Base-by-base conservation (phyloP, 139 green algal species). In the Auxenochlorella protothecoides region DNA sequence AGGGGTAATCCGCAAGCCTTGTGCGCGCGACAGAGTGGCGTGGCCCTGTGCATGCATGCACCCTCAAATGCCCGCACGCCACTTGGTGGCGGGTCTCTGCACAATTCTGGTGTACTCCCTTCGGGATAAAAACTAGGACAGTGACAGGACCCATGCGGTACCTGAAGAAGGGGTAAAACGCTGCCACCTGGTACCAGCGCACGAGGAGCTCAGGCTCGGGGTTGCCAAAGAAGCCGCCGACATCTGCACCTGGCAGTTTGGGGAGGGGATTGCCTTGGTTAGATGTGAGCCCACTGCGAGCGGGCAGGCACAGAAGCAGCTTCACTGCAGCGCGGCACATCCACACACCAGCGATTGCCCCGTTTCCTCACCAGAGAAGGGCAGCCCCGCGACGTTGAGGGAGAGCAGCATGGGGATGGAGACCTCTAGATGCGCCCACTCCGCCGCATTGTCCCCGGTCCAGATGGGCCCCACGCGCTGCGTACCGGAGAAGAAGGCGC, bases 141-240 rank as follows among this genome's bases (percentile, higher is more conserved):
- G 27, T 44, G 27, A 44, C 27, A 44, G 27, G 27, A 44, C 27
- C 27, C 27, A 44, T 0, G 27, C 27, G 27, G 27, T 51, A 64
- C 15, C 93, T 80, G 84, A 99, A 96, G 85, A 99, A 99, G 63
- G 95, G 95, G 81, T 97, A 97, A 88, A 89, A 99, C 16, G 82
- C 80, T 8, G 84, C 95, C 44, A 94, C 14, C 86, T 99, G 95
- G 79, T 97, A 96, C 91, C 89, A 99, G 11, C 95, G 78, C 13
- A 81, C 89, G n/a, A 97, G 70, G 16, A 99, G 90, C 83, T 99
- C 92, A 3, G 85, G 63, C 59, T 96, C 87, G 3, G 93, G 92
- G 83, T 98, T 98, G 71, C 93, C 93, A 71, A 99, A 99, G 81
- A 99, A 99, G 12, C 95, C 95, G 16, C 92, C 95, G 55, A 99